Percentiles rank a stretch among this genome's conserved stretches.
These are phyloP conservation scores for Mortierella polycephala DNA, from an alignment of 371 early-diverging fungal species.

Conservation along the genomic window DNA sequence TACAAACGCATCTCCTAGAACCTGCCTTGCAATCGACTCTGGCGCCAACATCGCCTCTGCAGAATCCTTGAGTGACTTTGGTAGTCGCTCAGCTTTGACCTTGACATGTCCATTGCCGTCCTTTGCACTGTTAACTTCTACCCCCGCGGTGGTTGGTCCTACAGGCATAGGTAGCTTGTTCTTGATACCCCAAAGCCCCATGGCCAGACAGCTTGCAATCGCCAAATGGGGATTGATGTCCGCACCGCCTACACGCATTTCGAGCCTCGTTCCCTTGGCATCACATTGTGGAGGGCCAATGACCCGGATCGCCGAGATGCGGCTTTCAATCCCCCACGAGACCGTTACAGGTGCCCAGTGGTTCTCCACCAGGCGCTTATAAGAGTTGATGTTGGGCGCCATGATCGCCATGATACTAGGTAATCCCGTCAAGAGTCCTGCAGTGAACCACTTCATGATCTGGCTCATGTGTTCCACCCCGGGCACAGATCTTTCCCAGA, in stretches of 20 bases:
- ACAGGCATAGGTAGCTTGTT: slow-evolving; percentile 66
- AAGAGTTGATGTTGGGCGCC: slow-evolving; percentile 88
- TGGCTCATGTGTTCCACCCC: slow-evolving; percentile 59
- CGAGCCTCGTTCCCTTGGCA: slow-evolving; percentile 74
- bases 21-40: slow-evolving; percentile 77
- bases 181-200: slow-evolving; percentile 81
- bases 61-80: slow-evolving; percentile 77
- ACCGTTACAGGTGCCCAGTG: slow-evolving; percentile 88
- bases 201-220: slow-evolving; percentile 78
- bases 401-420: slow-evolving; percentile 80
- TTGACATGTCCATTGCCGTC: slow-evolving; percentile 14
- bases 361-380: slow-evolving; percentile 86
- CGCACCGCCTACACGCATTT: slow-evolving; percentile 86
- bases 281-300: slow-evolving; percentile 80
- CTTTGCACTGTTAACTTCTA: slow-evolving; percentile 4
- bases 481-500: slow-evolving; percentile 41
- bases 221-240: slow-evolving; percentile 87
- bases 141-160: slow-evolving; percentile 45
- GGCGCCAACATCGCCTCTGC: slow-evolving; percentile 69
- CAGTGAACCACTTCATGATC: slow-evolving; percentile 75
- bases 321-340: slow-evolving; percentile 83
- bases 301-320: slow-evolving; percentile 78
- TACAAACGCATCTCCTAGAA: slow-evolving; percentile 84
- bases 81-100: slow-evolving; percentile 58
- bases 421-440: slow-evolving; percentile 79